These are phyloP conservation scores for Polytrichum formosum DNA, from an alignment of 225 moss, liverwort and hornwort species.

Conservation along the genomic window DNA sequence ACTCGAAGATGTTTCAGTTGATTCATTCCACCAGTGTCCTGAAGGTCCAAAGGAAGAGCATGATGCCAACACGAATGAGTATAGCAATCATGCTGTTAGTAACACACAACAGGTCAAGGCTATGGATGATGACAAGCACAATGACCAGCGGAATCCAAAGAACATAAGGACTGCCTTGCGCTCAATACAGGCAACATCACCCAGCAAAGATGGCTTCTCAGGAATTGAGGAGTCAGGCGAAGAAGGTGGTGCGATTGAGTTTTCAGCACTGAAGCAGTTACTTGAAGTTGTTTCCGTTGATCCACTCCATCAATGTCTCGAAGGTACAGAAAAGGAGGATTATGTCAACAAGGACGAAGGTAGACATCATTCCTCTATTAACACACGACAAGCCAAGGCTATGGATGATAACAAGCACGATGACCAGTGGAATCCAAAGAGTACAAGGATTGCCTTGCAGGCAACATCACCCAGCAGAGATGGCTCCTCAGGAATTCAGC, in stretches of 20 bases:
- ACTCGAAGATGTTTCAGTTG: too few relatives aligned
- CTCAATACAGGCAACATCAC: conserved; percentile 34
- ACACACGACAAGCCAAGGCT: conserved; percentile 1
- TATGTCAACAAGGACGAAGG: too few relatives aligned
- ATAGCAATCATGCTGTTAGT: too few relatives aligned
- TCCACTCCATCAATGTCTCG: too few relatives aligned
- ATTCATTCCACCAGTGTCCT: too few relatives aligned
- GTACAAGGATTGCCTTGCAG: conserved; percentile 18
- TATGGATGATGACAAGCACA: conserved; percentile 16
- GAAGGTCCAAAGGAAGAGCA: too few relatives aligned
- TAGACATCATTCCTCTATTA: too few relatives aligned
- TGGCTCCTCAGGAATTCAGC: conserved; percentile 10
- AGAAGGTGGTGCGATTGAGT: too few relatives aligned
- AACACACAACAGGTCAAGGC: conserved; percentile 7
- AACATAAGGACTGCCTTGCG: conserved; percentile 12
- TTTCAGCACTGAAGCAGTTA: too few relatives aligned
- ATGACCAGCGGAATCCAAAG: background rate
- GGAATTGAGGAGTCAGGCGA: background rate
- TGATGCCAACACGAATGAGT: too few relatives aligned
- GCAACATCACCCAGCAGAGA: conserved; percentile 34
- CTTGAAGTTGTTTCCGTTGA: too few relatives aligned
- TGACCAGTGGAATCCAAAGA: background rate
- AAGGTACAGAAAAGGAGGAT: too few relatives aligned
- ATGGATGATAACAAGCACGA: conserved; percentile 12
- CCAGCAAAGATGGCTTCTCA: conserved; percentile 33